Evolutionary conservation across 208 protist species (phyloP).

Genomic region (Phytomonas sp.): DNA sequence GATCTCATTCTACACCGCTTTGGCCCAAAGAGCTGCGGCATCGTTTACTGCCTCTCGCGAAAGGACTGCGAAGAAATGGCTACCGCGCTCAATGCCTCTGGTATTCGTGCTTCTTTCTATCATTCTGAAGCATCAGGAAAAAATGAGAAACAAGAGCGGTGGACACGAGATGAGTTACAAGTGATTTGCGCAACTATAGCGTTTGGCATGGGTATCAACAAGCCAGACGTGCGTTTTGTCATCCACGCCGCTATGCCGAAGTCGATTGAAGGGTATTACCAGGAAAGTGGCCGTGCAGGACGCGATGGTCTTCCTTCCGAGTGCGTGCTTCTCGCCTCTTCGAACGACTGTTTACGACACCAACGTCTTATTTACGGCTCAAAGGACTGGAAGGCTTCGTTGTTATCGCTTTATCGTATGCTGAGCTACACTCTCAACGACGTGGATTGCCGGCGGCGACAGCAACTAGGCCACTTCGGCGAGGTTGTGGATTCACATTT

Average conservation of each 20-base stretch:
- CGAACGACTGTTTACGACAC: conserved; percentile 61
- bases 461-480: conserved; percentile 83
- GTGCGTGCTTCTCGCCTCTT: conserved; percentile 70
- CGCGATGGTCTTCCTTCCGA: conserved; percentile 89
- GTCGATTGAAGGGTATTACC: conserved; percentile 96
- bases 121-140: conserved; percentile 60
- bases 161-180: conserved; percentile 84
- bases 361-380: conserved; percentile 73
- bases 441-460: conserved; percentile 75
- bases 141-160: conserved; percentile 80
- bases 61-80: conserved; percentile 83
- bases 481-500: conserved; percentile 62
- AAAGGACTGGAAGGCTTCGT: conserved; percentile 64
- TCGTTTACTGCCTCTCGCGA: conserved; percentile 81
- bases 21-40: conserved; percentile 57
- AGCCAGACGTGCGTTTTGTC: conserved; percentile 96
- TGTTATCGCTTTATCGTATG: conserved; percentile 71
- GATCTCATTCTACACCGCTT: conserved; percentile 62
- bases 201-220: conserved; percentile 98
- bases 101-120: conserved; percentile 67
- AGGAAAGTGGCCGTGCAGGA: conserved; percentile 95
- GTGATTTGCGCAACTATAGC: conserved; percentile 97
- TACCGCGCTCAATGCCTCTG: conserved; percentile 25
- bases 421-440: conserved; percentile 76
- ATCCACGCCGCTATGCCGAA: conserved; percentile 96